Percentiles rank a stretch among this genome's conserved stretches.
Conservation (phyloP, 306 rosid species). For the Vigna mungo region DNA sequence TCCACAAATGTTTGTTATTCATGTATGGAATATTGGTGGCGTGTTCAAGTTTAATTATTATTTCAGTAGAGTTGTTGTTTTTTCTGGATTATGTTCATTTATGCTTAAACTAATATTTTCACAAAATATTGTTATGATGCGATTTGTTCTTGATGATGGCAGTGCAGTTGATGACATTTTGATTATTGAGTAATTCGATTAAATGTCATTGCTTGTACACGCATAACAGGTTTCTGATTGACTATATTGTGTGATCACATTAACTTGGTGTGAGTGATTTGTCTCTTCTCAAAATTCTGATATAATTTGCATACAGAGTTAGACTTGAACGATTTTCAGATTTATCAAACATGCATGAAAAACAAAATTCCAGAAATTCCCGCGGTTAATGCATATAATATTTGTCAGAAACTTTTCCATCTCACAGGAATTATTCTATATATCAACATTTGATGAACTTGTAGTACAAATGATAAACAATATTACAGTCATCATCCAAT, state of each 20-base stretch:
- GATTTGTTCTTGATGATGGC: neutral
- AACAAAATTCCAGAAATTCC: neutral
- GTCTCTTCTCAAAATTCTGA: too few species aligned
- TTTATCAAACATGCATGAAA: neutral
- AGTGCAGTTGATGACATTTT: neutral
- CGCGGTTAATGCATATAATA: neutral
- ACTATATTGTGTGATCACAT: neutral
- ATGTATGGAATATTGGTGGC: neutral
- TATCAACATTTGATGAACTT: neutral
- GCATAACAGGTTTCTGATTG: neutral
- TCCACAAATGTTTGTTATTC: neutral
- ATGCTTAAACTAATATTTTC: neutral
- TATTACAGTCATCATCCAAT: neutral
- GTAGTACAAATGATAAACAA: neutral
- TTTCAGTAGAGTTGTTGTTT: neutral
- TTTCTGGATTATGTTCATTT: neutral
- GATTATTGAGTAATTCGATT: conserved; percentile 1
- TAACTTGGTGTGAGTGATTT: too few species aligned
- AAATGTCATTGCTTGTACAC: neutral
- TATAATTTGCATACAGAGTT: neutral
- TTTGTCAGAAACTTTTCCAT: neutral
- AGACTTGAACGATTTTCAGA: neutral
- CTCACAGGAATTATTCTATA: neutral
- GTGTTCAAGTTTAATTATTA: neutral
- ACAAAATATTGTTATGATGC: neutral